Evolutionary conservation across 306 rosid species (phyloP).

Genomic region (Lagenaria siceraria): DNA sequence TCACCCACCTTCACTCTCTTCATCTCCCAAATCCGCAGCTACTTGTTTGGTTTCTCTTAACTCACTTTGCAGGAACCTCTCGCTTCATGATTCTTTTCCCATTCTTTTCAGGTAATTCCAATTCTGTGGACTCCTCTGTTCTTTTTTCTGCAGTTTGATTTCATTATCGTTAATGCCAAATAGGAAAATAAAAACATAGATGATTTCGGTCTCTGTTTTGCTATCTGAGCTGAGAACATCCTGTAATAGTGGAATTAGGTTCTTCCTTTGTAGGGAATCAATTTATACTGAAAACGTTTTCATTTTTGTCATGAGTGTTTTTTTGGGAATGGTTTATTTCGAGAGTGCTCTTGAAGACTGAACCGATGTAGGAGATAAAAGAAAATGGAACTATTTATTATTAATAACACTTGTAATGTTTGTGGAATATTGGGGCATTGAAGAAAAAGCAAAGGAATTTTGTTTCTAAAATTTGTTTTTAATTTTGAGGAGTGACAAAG

Average conservation of each 20-base stretch:
- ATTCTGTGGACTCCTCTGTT: neutral
- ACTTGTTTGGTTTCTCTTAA: slow-evolving; percentile 22
- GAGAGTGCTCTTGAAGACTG: neutral
- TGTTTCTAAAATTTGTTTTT: neutral
- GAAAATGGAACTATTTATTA: neutral
- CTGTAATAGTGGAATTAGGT: neutral
- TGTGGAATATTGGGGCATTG: neutral
- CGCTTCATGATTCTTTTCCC: slow-evolving; percentile 19
- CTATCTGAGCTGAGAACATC: neutral
- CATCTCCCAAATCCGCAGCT: slow-evolving; percentile 28
- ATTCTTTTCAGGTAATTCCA: slow-evolving; percentile 20
- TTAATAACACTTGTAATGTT: neutral
- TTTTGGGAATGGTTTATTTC: neutral
- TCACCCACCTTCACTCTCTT: slow-evolving; percentile 21
- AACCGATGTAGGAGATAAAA: neutral
- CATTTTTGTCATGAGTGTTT: neutral
- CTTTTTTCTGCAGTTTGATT: neutral
- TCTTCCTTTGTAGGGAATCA: neutral
- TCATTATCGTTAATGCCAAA: neutral
- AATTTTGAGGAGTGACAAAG: neutral
- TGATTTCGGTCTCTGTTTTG: neutral
- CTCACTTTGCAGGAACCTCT: slow-evolving; percentile 21
- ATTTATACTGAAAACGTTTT: neutral
- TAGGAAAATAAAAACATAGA: neutral
- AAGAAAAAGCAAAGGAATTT: neutral